These are phyloP conservation scores for Bruguiera sexangula DNA, from an alignment of 345 rosid species.

Conservation along the genomic window DNA sequence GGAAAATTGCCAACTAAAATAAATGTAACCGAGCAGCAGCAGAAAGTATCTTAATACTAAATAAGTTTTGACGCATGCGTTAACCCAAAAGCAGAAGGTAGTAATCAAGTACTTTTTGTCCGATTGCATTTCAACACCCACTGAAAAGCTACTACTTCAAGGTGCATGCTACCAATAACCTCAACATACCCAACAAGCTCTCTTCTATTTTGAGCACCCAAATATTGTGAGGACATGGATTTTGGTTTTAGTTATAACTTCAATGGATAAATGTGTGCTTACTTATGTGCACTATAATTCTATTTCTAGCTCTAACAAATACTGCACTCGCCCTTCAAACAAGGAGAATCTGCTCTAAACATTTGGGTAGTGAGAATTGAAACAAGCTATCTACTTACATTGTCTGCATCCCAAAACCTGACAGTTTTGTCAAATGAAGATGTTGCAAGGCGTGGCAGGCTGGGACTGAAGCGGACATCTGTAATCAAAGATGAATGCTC, in stretches of 20 bases:
- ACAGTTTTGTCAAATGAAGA: constrained; percentile 97
- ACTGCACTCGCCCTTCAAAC: not conserved
- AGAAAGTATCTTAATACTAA: no score
- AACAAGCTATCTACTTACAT: constrained; percentile 45
- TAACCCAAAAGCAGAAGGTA: no score
- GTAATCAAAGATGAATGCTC: constrained; percentile 79
- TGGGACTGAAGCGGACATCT: constrained; percentile 93
- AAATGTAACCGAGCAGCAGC: no score
- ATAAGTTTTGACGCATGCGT: no score
- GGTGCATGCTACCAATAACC: not conserved
- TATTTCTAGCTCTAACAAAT: no score
- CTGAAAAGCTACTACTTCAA: not conserved
- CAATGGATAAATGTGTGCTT: not conserved
- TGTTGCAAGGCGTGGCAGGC: constrained; percentile 85
- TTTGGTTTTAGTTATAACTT: not conserved
- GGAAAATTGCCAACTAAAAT: no score
- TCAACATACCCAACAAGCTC: not conserved
- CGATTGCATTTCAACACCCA: not conserved
- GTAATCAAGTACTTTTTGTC: no score
- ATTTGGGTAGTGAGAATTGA: not conserved
- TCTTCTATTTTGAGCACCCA: not conserved
- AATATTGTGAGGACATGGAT: not conserved
- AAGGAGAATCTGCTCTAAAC: constrained; percentile 1
- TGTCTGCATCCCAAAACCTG: constrained; percentile 98
- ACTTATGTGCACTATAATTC: not conserved